Base-by-base conservation (phyloP, 2,329 filamentous ascomycete species). In the Diaporthe nobilis region DNA sequence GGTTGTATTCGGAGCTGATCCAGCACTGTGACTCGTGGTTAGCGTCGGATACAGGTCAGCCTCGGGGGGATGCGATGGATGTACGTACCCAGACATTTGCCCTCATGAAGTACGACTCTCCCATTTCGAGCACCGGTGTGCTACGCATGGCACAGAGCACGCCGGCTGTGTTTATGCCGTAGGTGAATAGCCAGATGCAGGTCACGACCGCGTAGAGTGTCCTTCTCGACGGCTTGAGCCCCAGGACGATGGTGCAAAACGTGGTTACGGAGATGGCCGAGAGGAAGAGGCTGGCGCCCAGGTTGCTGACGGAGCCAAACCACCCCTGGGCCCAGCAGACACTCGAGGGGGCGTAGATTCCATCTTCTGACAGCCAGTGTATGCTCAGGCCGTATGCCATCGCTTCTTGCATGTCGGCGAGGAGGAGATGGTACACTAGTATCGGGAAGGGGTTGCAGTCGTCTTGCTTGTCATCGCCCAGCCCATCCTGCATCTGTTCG, bases 281-380 rank as follows among this genome's bases (percentile, higher is more conserved):
- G 5, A 75, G 61, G 22, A 77, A 75, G 17, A 73, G 57, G 49
- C 72, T 73, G 25, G 72, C 58, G 20, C 31, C 71, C 25, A 67
- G 47, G 42, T 68, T 73, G 28, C 77, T 75, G 39, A 75, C 68
- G 28, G 61, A 71, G 49, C 74, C 71, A 15, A 78, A 57, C 76
- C 76, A 78, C 13, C 77, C 77, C 55, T 78, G 77, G 10, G 65
- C n/a, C 68, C 74, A 71, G 42, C 77, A 78, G 3, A 71, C 51
- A 6, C 28, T 37, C 7, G 77, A 74, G 1, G 71, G 71, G 1
- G 75, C 76, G 9, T 39, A 73, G 17, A 78, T 77, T 20, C 76
- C 76, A 31, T 77, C 73, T 7, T 44, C 65, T 1, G 68, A 28
- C 4, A 78, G 63, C 77, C 77, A 78, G 20, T 58, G 39, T 31